Conservation (phyloP, 2,329 filamentous ascomycete species). For the Mollisiaceae sp. region DNA sequence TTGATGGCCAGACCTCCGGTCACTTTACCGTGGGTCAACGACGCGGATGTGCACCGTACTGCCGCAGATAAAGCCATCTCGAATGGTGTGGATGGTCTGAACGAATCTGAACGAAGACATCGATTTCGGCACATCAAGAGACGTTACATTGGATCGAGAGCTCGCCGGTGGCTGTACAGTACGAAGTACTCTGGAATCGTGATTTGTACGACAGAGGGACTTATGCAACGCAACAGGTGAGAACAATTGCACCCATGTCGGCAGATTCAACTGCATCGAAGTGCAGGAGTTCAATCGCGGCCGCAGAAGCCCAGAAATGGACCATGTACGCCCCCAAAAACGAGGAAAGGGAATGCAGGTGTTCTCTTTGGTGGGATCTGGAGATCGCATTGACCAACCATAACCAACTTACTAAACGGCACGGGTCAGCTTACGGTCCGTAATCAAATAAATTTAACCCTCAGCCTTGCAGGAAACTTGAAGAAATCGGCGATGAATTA, state of each 20-base stretch:
- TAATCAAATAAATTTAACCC: constrained; percentile 9
- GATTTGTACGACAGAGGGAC: background rate
- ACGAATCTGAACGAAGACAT: background rate
- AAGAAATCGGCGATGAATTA: background rate
- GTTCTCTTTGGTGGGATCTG: background rate
- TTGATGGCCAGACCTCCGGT: constrained; percentile 3
- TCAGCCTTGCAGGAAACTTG: constrained; percentile 7
- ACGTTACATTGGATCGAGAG: constrained; percentile 8
- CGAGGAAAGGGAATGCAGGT: background rate
- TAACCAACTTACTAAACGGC: background rate
- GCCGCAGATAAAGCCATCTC: constrained; percentile 8
- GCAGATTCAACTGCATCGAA: constrained; percentile 2
- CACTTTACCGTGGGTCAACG: constrained; percentile 2
- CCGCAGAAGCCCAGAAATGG: background rate
- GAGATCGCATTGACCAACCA: background rate
- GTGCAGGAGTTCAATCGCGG: background rate
- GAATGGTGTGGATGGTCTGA: constrained; percentile 1
- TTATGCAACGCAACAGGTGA: background rate
- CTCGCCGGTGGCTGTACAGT: background rate
- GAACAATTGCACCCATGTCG: background rate
- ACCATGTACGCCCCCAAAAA: background rate
- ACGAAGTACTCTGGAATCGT: background rate
- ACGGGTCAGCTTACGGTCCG: constrained; percentile 8
- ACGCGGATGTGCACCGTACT: background rate
- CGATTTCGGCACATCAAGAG: background rate